Evolutionary conservation across 495 filamentous ascomycete genomes (phyloP).

Genomic region (Umbilicaria muhlenbergii): DNA sequence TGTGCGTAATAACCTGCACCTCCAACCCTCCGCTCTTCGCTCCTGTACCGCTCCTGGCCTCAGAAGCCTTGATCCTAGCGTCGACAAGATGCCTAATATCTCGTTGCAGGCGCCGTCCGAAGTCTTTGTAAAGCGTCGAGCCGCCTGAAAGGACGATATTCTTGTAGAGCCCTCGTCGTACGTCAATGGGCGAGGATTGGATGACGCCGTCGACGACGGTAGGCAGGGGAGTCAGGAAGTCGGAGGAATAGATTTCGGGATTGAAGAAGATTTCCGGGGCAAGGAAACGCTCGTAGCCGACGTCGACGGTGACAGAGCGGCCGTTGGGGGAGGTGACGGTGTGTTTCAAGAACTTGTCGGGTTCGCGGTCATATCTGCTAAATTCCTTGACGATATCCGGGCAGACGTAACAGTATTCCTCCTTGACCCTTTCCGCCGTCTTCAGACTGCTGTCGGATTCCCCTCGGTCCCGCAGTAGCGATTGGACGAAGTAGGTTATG

Average conservation of each 20-base stretch:
- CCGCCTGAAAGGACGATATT: conserved; percentile 97
- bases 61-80: conserved; percentile 75
- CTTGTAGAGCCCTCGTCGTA: conserved; percentile 94
- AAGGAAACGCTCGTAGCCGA: conserved; percentile 95
- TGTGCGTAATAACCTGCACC: conserved; percentile 92
- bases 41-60: conserved; percentile 66
- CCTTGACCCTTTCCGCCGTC: conserved; percentile 94
- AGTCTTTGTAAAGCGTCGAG: conserved; percentile 94
- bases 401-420: conserved; percentile 94
- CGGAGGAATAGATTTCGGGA: conserved; percentile 95
- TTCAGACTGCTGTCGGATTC: conserved; percentile 94
- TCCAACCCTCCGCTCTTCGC: conserved; percentile 72
- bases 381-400: conserved; percentile 99
- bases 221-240: conserved; percentile 90
- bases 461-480: conserved; percentile 83
- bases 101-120: conserved; percentile 84
- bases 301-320: conserved; percentile 67
- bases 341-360: conserved; percentile 79
- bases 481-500: conserved; percentile 97
- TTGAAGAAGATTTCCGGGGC: conserved; percentile 99
- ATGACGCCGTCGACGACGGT: conserved; percentile 92
- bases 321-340: conserved; percentile 77
- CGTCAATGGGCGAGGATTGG: conserved; percentile 92
- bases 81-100: conserved; percentile 94
- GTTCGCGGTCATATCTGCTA: conserved; percentile 77